Evolutionary conservation across 2,329 filamentous ascomycete species (phyloP), one percentile per base, ranked within the genome.

Genomic region (Nothomitra cinnamomea): DNA sequence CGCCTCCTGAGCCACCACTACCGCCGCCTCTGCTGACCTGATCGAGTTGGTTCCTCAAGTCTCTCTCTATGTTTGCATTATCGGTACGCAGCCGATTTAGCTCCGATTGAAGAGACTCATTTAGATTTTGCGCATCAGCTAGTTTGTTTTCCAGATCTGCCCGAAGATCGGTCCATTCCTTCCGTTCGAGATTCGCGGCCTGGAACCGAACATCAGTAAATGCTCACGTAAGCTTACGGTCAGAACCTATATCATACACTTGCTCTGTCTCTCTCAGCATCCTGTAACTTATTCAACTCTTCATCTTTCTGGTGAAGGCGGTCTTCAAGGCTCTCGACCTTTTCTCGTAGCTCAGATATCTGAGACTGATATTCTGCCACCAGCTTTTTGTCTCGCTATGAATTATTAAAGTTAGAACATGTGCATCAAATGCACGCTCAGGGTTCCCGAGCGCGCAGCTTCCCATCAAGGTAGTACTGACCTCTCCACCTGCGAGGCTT

Each of bases 331-430:
- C 72, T 70, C 36, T 82, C 78, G 7, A 95, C 67, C 66, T 84
- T 90, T 55, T 80, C 79, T 58, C 85, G 80, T 58, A 96, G 67
- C 22, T 86, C 79, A 40, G 77, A 75, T 6, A 95, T 76, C 65
- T 94, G 86, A 1, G 74, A 71, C 65, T 94, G 83, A 57, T 88
- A 87, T n/a, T 92, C 85, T 47, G 84, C 75, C 40, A 94, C 77
- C 42, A 83, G 66, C 63, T 82, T 85, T 64, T 82, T 81, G 59
- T 89, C 82, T 55, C 75, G 73, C 71, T 83, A 19, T 6, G 3
- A 15, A 5, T 32, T 24, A 17, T 13, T n/a, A 49, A 1, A 17
- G 19, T 49, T 49, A 49, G 25, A 2, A 49, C 28, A 32, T 4
- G 22, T 24, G 32, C 8, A 17, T 7, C 2, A 17, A 15, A 24